Evolutionary conservation across 2,329 filamentous ascomycete species (phyloP).

Genomic region (Colletotrichum sp.): DNA sequence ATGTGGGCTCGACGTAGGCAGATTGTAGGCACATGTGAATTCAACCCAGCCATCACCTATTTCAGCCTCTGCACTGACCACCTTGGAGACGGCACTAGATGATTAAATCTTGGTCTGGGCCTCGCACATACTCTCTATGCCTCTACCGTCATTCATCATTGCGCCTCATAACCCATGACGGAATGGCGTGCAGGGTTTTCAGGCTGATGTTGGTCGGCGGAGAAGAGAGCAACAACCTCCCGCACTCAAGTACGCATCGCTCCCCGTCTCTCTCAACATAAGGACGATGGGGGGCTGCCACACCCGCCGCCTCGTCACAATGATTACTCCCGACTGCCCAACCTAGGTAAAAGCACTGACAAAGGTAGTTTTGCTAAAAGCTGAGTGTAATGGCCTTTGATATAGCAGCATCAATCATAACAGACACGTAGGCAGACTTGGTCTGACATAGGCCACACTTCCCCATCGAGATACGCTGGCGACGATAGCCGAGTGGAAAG

Average conservation of each 20-base stretch:
- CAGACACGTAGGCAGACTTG: neutral
- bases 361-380: neutral
- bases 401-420: neutral
- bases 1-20: neutral
- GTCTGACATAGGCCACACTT: neutral
- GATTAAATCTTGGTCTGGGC: neutral
- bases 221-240: neutral
- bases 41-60: neutral
- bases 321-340: neutral
- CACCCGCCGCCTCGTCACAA: neutral
- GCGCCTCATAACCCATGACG: neutral
- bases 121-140: neutral
- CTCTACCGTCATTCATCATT: neutral
- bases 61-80: conserved; percentile 12
- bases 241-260: neutral
- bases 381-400: neutral
- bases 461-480: neutral
- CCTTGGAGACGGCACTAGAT: neutral
- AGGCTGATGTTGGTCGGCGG: neutral
- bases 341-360: neutral
- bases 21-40: neutral
- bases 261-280: neutral
- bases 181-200: neutral
- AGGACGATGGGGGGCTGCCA: neutral
- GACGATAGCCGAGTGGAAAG: neutral